phyloP scores from a whole-genome alignment of 2,329 filamentous ascomycete species.

The Penicillium decumbens region DNA sequence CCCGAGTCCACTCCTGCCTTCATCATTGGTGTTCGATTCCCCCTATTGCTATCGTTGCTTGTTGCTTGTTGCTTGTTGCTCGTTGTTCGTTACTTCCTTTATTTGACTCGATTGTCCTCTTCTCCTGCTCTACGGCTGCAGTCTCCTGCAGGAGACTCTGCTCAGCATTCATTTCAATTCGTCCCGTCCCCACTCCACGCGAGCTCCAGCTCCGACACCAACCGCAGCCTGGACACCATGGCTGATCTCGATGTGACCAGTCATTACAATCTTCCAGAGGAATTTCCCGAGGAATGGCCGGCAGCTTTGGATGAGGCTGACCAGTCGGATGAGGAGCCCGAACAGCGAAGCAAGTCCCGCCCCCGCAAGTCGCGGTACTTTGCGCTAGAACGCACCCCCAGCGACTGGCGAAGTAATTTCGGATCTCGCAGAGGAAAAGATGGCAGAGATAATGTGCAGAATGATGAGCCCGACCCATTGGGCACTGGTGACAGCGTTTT shows the following conservation, averaged over 20 bases:
- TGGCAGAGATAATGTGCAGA: slow-evolving; percentile 73
- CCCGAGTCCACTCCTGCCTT: slow-evolving; percentile 18
- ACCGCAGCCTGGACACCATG: slow-evolving; percentile 41
- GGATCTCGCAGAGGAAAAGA: slow-evolving; percentile 65
- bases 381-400: slow-evolving; percentile 71
- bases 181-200: slow-evolving; percentile 7
- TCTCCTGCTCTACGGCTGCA: background rate
- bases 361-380: slow-evolving; percentile 73
- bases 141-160: slow-evolving; percentile 5
- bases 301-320: slow-evolving; percentile 70
- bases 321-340: slow-evolving; percentile 56
- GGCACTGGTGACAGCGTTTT: slow-evolving; percentile 87
- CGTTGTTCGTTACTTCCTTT: background rate
- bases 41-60: background rate
- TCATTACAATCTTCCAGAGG: slow-evolving; percentile 78
- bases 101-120: background rate
- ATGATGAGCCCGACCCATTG: slow-evolving; percentile 87
- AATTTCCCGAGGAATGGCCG: slow-evolving; percentile 82
- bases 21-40: slow-evolving; percentile 4
- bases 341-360: slow-evolving; percentile 42
- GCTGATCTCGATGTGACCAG: slow-evolving; percentile 77
- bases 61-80: background rate
- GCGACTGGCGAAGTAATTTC: slow-evolving; percentile 62
- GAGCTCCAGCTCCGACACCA: background rate
- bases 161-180: slow-evolving; percentile 6